A percentile compares a stretch with the other conserved stretches of the same genome.
These are phyloP conservation scores for Zhuliangozyma parablackwelliae DNA, from an alignment of 1,139 yeast species.

Conservation along the genomic window DNA sequence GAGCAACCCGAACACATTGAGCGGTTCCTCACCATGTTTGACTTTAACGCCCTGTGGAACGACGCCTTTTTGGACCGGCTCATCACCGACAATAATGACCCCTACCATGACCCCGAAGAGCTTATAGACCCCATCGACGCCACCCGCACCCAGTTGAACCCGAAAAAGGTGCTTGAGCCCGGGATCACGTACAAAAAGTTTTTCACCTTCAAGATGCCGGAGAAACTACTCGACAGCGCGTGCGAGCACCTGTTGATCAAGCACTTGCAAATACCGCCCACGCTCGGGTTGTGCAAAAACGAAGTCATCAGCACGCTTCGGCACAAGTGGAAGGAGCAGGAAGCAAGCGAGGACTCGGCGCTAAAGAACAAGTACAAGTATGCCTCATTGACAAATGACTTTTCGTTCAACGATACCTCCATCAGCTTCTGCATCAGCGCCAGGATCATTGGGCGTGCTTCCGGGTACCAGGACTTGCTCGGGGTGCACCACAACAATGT, in stretches of 20 bases:
- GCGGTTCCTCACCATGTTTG: constrained; percentile 35
- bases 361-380: constrained; percentile 11
- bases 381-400: constrained; percentile 27
- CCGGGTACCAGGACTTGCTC: constrained; percentile 20
- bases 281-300: constrained; percentile 27
- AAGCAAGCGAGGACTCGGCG: background rate
- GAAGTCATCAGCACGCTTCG: constrained; percentile 25
- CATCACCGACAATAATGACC: constrained; percentile 24
- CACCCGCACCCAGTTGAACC: constrained; percentile 23
- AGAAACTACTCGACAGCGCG: constrained; percentile 30
- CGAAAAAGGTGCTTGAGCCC: constrained; percentile 27
- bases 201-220: constrained; percentile 37
- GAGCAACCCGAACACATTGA: constrained; percentile 9
- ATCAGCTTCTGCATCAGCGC: constrained; percentile 36
- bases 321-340: constrained; percentile 22
- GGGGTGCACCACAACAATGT: constrained; percentile 10
- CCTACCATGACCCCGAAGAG: constrained; percentile 15
- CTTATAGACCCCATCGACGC: constrained; percentile 30
- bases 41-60: constrained; percentile 40
- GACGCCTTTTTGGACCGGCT: constrained; percentile 32
- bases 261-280: constrained; percentile 36
- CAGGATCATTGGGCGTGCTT: constrained; percentile 31
- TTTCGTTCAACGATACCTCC: constrained; percentile 27
- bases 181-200: constrained; percentile 35
- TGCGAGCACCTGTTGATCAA: constrained; percentile 34